Evolutionary conservation across 371 early-diverging fungal genomes (phyloP).

Genomic region (Mucor ambiguus): DNA sequence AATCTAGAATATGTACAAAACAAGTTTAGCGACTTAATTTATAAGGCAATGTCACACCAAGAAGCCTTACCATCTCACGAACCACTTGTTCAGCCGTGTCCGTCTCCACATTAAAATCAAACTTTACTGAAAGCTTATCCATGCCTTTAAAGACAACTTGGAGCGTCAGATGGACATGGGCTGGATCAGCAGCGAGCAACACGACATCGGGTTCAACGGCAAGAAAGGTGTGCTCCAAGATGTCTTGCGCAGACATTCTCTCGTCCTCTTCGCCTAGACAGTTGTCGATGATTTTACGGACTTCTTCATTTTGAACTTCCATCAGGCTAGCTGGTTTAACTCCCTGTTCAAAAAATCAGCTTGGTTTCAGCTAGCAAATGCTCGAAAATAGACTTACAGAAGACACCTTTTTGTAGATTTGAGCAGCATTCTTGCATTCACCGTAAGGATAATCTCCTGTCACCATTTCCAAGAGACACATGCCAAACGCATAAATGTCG

Average conservation of each 20-base stretch:
- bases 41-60: conserved; percentile 51
- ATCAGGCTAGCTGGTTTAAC: conserved; percentile 80
- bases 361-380: not conserved
- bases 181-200: conserved; percentile 61
- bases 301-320: conserved; percentile 71
- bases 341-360: conserved; percentile 47
- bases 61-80: conserved; percentile 74
- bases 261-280: conserved; percentile 70
- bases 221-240: conserved; percentile 82
- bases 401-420: conserved; percentile 83
- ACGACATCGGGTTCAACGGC: conserved; percentile 80
- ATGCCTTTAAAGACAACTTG: conserved; percentile 84
- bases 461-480: conserved; percentile 89
- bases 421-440: conserved; percentile 88
- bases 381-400: conserved; percentile 38
- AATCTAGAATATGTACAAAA: conserved; percentile 49
- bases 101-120: conserved; percentile 84
- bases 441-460: conserved; percentile 90
- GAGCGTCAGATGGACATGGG: conserved; percentile 67
- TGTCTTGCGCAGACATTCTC: conserved; percentile 75
- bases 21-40: conserved; percentile 4
- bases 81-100: conserved; percentile 93
- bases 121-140: conserved; percentile 83
- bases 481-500: conserved; percentile 95
- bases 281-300: conserved; percentile 74